Conservation (phyloP, 148 eudicot species). For the Silene conica region DNA sequence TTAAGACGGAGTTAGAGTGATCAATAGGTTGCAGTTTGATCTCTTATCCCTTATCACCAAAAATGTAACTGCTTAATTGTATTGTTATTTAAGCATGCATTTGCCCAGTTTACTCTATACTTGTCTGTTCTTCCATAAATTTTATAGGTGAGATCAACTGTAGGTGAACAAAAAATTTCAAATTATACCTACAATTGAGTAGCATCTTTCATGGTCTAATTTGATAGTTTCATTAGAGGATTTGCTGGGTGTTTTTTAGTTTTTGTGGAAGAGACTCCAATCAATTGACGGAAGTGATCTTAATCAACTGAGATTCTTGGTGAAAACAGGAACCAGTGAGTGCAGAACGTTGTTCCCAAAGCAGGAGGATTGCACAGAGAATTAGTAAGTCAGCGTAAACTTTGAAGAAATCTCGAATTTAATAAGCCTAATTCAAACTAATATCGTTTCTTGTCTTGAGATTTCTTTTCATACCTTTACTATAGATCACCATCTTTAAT, state of each 20-base stretch:
- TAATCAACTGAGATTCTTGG: not conserved
- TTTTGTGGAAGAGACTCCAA: not conserved
- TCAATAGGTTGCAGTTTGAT: not conserved
- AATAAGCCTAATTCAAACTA: no score
- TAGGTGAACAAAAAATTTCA: not conserved
- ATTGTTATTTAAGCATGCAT: not conserved
- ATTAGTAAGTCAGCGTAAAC: not conserved
- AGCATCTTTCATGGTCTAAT: not conserved
- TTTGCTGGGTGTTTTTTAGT: not conserved
- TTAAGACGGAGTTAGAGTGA: not conserved
- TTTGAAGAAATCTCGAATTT: not conserved
- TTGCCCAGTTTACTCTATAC: not conserved
- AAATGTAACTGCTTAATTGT: not conserved
- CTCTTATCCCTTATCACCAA: not conserved
- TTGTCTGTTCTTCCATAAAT: not conserved
- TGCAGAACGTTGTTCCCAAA: not conserved
- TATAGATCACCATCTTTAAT: not conserved
- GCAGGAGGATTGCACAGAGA: not conserved
- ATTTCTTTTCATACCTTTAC: no score
- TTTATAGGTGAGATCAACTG: no score
- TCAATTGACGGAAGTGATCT: not conserved
- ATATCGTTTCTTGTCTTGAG: no score
- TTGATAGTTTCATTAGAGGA: not conserved
- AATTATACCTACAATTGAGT: not conserved
- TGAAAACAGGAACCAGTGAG: not conserved